These are phyloP conservation scores for Neocallimastix lanati DNA, from an alignment of 192 early-diverging fungal genomes.

Conservation along the genomic window DNA sequence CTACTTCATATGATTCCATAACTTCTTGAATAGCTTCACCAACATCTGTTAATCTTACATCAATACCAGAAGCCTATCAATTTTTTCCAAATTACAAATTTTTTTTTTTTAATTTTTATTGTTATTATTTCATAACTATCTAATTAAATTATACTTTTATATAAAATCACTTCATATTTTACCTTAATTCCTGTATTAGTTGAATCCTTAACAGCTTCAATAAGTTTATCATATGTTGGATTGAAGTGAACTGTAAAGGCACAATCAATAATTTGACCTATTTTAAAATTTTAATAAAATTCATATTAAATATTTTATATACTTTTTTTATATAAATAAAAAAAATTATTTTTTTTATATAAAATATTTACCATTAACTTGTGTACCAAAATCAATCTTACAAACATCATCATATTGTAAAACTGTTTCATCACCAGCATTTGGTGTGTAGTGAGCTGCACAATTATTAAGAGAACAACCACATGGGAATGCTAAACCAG, in stretches of 20 bases:
- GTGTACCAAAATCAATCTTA: constrained; percentile 93
- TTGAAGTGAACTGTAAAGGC: constrained; percentile 89
- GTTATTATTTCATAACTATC: too few species aligned
- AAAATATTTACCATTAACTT: constrained; percentile 53
- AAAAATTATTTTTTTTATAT: too few species aligned
- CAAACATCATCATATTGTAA: constrained; percentile 75
- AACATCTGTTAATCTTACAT: constrained; percentile 83
- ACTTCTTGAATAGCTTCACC: constrained; percentile 90
- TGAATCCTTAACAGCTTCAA: constrained; percentile 79
- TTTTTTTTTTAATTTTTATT: too few species aligned
- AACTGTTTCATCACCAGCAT: constrained; percentile 85
- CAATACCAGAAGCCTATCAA: constrained; percentile 77
- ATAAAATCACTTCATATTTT: neutral
- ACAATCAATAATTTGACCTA: constrained; percentile 79
- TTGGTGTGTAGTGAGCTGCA: constrained; percentile 95
- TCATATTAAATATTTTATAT: too few species aligned
- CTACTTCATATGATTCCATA: constrained; percentile 97
- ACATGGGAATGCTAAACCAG: constrained; percentile 84
- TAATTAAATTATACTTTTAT: too few species aligned
- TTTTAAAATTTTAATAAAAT: too few species aligned
- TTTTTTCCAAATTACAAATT: neutral
- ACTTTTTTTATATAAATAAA: too few species aligned
- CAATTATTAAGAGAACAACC: constrained; percentile 84
- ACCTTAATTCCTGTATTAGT: constrained; percentile 80
- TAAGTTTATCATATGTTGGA: constrained; percentile 65